Conservation (phyloP, 78 protist genomes). For the Protostelium mycophagum region DNA sequence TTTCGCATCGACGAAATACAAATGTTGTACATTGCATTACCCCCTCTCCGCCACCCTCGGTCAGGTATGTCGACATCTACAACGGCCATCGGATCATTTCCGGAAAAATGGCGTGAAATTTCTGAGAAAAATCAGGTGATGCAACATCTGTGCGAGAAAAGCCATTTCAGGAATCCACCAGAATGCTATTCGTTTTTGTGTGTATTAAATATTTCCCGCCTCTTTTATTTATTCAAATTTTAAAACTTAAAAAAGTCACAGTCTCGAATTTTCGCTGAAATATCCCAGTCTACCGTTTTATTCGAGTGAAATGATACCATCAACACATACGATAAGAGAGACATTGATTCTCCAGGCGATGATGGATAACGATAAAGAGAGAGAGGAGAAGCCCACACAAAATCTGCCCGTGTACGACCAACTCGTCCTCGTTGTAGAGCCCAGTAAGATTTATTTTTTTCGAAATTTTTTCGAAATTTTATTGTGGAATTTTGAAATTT, state of each 20-base stretch:
- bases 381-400: too few relatives aligned
- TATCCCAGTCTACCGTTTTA: background rate
- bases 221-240: too few relatives aligned
- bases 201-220: too few relatives aligned
- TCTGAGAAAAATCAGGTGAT: background rate
- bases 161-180: background rate
- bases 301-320: too few relatives aligned
- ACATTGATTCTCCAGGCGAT: background rate
- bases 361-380: background rate
- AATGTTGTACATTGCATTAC: background rate
- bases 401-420: background rate
- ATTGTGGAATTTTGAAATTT: too few relatives aligned
- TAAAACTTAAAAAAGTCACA: too few relatives aligned
- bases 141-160: background rate
- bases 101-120: background rate
- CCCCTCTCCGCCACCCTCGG: background rate
- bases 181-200: background rate
- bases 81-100: too few relatives aligned
- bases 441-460: too few relatives aligned
- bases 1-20: background rate
- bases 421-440: background rate
- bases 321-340: background rate
- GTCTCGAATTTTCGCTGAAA: too few relatives aligned
- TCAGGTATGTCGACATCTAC: background rate
- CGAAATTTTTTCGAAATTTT: too few relatives aligned